Evolutionary conservation across 306 rosid species (phyloP), one percentile per base, ranked within the genome.

Genomic region (Rosa lucieae): DNA sequence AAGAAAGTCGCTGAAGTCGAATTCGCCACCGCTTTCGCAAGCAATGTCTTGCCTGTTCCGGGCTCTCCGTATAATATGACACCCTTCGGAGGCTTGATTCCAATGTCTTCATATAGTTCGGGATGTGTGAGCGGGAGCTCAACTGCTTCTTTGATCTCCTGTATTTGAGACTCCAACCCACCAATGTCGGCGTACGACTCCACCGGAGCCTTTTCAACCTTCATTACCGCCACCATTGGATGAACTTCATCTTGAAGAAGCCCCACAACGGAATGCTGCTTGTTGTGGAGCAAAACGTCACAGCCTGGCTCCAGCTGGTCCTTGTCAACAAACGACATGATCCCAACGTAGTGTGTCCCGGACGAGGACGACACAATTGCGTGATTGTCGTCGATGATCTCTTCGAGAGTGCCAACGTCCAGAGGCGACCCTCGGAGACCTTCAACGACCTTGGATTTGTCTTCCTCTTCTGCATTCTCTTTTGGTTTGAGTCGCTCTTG

Each of bases 21-120:
- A 86, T 95, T 95, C 58, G 99, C 98, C 52, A 92, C 99, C 3
- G 98, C 99, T 97, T 95, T 95, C 1, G 99, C 99, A 59, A 95
- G 96, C 83, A 95, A 84, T 12, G 99, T 95, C 89, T 95, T 95
- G 70, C 99, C 99, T 0, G 99, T 95, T 77, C 99, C 98, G 43
- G 99, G 99, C 71, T 93, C 98, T 42, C 99, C 99, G 65, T 93
- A 92, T 70, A 93, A 81, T 69, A 93, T 91, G 79, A 93, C 96
- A 20, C 98, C 99, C 88, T 95, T 95, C 37, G 99, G 98, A 74
- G 99, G 99, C 81, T 85, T 95, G 86, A 93, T 95, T 85, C 99
- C 99, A 47, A 95, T 95, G 83, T 95, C 99, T 83, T 95, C 99
- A 17, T 93, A 95, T 21, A 95, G 84, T 76, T 93, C 99, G 56